phyloP scores from a whole-genome alignment of 2,329 filamentous ascomycete genomes.

The Penicillium sp. region DNA sequence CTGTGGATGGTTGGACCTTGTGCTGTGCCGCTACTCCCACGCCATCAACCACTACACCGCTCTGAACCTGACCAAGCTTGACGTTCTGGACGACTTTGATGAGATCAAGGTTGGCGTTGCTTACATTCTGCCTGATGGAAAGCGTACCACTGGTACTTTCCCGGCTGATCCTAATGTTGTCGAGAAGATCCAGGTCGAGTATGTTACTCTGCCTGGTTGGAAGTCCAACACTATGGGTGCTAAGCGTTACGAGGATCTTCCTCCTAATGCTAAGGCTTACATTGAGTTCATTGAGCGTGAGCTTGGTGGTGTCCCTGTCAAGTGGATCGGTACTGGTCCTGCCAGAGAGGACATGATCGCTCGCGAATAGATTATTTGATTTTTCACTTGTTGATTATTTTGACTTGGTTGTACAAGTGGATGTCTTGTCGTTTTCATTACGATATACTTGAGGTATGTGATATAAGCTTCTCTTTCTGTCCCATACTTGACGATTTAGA shows the following conservation, averaged over 20 bases:
- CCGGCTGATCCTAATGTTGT: conserved; percentile 58
- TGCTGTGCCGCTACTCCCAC: conserved; percentile 64
- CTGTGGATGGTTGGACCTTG: conserved; percentile 67
- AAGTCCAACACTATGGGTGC: conserved; percentile 60
- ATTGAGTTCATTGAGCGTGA: conserved; percentile 62
- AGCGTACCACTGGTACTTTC: conserved; percentile 54
- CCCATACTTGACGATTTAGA: conserved; percentile 14
- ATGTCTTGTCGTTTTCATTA: conserved; percentile 10
- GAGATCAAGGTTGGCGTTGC: conserved; percentile 62
- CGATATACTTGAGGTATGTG: conserved; percentile 21
- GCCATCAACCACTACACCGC: conserved; percentile 55
- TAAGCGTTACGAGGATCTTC: conserved; percentile 59
- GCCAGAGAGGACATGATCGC: conserved; percentile 63
- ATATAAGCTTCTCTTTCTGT: conserved; percentile 17
- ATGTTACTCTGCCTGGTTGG: conserved; percentile 63
- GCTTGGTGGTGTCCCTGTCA: conserved; percentile 57
- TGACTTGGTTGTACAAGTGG: conserved; percentile 4
- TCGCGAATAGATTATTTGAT: conserved; percentile 40
- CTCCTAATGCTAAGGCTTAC: conserved; percentile 59
- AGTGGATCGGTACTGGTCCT: conserved; percentile 66
- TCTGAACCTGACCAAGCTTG: conserved; percentile 66
- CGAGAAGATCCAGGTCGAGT: conserved; percentile 57
- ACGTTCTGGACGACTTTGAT: conserved; percentile 64
- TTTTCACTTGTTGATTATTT: conserved; percentile 4
- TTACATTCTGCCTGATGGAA: conserved; percentile 55